Conservation (phyloP, 140 eudicot genomes). For the Bidens hawaiensis region DNA sequence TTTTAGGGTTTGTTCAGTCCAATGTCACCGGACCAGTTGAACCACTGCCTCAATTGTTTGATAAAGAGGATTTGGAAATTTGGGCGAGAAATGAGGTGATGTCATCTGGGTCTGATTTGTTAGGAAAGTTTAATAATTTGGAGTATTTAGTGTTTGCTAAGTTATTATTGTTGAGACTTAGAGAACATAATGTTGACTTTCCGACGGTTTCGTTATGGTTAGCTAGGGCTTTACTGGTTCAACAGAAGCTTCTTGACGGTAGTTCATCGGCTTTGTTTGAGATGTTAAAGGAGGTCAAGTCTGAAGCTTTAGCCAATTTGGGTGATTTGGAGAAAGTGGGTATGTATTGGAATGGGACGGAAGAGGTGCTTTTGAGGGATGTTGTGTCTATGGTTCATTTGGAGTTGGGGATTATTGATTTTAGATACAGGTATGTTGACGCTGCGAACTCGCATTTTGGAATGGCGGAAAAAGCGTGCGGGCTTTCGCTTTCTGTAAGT, state of each 20-base stretch:
- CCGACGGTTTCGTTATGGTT: constrained; percentile 70
- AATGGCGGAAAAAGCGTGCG: constrained; percentile 48
- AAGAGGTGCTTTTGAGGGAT: constrained; percentile 41
- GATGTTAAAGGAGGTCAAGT: constrained; percentile 46
- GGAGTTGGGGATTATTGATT: constrained; percentile 70
- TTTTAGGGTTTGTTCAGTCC: constrained; percentile 66
- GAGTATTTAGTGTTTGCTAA: constrained; percentile 80
- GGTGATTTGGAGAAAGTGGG: constrained; percentile 46
- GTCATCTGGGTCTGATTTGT: constrained; percentile 76
- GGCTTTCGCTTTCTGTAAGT: constrained; percentile 55
- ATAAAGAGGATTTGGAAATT: constrained; percentile 44
- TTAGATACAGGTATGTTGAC: constrained; percentile 69
- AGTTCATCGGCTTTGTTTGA: constrained; percentile 66
- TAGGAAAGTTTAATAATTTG: constrained; percentile 62
- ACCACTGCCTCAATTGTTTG: constrained; percentile 46
- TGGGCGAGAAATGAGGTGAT: constrained; percentile 82
- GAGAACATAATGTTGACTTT: constrained; percentile 38
- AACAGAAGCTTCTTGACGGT: constrained; percentile 74
- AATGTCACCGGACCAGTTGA: constrained; percentile 72
- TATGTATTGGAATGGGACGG: constrained; percentile 48
- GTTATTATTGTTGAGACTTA: constrained; percentile 42
- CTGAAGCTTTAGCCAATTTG: constrained; percentile 45
- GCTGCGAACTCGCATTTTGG: constrained; percentile 58
- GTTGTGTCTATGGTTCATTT: constrained; percentile 59
- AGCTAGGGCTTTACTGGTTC: constrained; percentile 54